These are phyloP conservation scores for Pythium dissotocum DNA, from an alignment of 352 stramenopile species.

Conservation along the genomic window DNA sequence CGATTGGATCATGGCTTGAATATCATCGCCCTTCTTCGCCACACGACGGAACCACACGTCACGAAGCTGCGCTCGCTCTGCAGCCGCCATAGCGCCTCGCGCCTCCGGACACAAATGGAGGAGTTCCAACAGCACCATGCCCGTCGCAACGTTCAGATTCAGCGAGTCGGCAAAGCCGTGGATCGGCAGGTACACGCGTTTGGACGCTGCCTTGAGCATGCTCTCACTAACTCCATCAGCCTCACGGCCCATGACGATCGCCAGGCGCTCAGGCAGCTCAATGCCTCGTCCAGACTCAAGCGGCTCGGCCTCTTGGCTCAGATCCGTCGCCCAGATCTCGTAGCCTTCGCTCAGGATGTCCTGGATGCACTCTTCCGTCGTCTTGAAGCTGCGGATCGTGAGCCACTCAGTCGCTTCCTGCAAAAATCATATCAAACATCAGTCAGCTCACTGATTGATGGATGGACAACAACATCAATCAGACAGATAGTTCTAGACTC, in stretches of 20 bases:
- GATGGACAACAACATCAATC: not conserved
- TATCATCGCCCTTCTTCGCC: slow-evolving; percentile 30
- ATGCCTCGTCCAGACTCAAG: slow-evolving; percentile 24
- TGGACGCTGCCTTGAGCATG: slow-evolving; percentile 68
- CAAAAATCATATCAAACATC: not conserved
- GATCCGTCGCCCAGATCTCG: slow-evolving; percentile 82
- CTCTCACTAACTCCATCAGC: slow-evolving; percentile 70
- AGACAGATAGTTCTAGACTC: not conserved
- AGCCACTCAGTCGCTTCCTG: slow-evolving; percentile 57
- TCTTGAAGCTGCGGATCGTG: slow-evolving; percentile 72
- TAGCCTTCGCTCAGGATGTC: slow-evolving; percentile 42
- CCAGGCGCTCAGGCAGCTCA: slow-evolving; percentile 71
- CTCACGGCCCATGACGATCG: slow-evolving; percentile 90
- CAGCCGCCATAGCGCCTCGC: slow-evolving; percentile 30
- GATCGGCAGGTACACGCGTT: slow-evolving; percentile 85
- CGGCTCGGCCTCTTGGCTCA: slow-evolving; percentile 56
- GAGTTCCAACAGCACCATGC: slow-evolving; percentile 76
- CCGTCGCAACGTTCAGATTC: slow-evolving; percentile 87
- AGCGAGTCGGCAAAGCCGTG: slow-evolving; percentile 86
- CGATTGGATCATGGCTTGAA: slow-evolving; percentile 22
- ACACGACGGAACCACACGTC: slow-evolving; percentile 38
- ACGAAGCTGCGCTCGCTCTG: slow-evolving; percentile 31
- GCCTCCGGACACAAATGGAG: slow-evolving; percentile 38
- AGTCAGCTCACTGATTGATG: not conserved
- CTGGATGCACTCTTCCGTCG: slow-evolving; percentile 64